Percentiles rank a stretch among this genome's conserved stretches.
These are phyloP conservation scores for Fusarium metavorans DNA, from an alignment of 2,329 filamentous ascomycete genomes.

Conservation along the genomic window DNA sequence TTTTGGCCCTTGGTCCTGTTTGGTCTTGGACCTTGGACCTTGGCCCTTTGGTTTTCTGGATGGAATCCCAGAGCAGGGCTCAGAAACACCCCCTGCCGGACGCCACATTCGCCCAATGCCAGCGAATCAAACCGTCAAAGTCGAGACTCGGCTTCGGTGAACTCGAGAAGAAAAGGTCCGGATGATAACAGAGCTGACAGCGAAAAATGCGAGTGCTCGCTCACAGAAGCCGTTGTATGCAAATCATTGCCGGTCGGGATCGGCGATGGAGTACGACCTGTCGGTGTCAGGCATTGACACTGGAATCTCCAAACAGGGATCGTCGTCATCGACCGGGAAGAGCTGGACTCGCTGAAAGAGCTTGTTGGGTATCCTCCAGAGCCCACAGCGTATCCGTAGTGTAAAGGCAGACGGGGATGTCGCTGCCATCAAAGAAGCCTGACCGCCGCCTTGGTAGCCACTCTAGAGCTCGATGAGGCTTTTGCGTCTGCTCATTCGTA, in stretches of 20 bases:
- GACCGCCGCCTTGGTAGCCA: slow-evolving; percentile 24
- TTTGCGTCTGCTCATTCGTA: slow-evolving; percentile 18
- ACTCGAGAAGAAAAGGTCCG: slow-evolving; percentile 11
- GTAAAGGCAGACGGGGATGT: slow-evolving; percentile 15
- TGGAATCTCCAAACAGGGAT: slow-evolving; percentile 28
- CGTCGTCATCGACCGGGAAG: slow-evolving; percentile 27
- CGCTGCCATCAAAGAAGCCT: slow-evolving; percentile 28
- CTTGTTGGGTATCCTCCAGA: background rate
- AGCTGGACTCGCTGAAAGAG: slow-evolving; percentile 1
- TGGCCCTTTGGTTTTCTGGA: slow-evolving; percentile 13
- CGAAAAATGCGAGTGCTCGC: slow-evolving; percentile 9
- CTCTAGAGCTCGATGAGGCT: slow-evolving; percentile 34
- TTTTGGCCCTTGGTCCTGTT: slow-evolving; percentile 28
- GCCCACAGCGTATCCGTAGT: background rate
- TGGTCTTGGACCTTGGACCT: background rate
- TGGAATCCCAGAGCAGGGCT: slow-evolving; percentile 35
- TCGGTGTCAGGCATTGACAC: slow-evolving; percentile 39
- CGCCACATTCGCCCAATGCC: slow-evolving; percentile 24
- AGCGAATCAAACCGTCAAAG: slow-evolving; percentile 27
- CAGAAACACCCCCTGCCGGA: slow-evolving; percentile 22
- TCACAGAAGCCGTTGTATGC: slow-evolving; percentile 18
- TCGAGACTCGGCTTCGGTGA: slow-evolving; percentile 19
- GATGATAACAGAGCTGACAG: background rate
- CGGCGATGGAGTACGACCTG: slow-evolving; percentile 21
- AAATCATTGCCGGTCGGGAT: slow-evolving; percentile 25